Evolutionary conservation across 768 basidiomycete genomes (phyloP), one percentile per base, ranked within the genome.

Genomic region (Hygrophorus pudorinus): DNA sequence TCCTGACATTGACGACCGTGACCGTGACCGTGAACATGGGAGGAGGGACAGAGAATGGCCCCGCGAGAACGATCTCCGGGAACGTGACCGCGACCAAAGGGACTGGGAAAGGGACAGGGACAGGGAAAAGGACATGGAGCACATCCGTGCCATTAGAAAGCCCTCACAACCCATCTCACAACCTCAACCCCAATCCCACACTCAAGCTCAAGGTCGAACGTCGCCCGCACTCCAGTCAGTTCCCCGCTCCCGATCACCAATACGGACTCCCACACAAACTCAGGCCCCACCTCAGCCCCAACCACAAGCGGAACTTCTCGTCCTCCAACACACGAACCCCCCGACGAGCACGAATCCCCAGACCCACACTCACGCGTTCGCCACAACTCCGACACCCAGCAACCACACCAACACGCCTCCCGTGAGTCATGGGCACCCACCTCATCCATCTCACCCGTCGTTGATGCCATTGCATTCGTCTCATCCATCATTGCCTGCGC

Each of bases 91-190:
- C 52, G 6, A 62, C 7, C 60, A 11, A 57, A 42, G 31, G 13
- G 38, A 46, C 6, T 34, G 50, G 14, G 59, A 50, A 14, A 47
- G 51, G 36, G 54, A 61, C 11, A 34, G n/a, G 35, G 44, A 36
- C 16, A 40, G 64, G 30, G 62, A 65, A 14, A 44, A 51, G 21
- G 45, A 56, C 42, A 51, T 56, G 49, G 55, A 56, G 30, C 28
- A 40, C 43, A 53, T 56, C 32, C 52, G 55, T 20, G 51, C 53
- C 16, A 48, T 43, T n/a, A 39, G 47, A 34, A 41, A 51, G 20
- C 45, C 41, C 38, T 12, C 34, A 13, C 50, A 41, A 21, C 42
- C 43, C 32, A 46, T 38, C 46, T 41, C 37, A 14, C 36, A 24
- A 9, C 27, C 17, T 2, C 44, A 37, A 24, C 20, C 44, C 10